Base-by-base conservation (phyloP, 441 rosid genomes). In the Croton laevigatus region DNA sequence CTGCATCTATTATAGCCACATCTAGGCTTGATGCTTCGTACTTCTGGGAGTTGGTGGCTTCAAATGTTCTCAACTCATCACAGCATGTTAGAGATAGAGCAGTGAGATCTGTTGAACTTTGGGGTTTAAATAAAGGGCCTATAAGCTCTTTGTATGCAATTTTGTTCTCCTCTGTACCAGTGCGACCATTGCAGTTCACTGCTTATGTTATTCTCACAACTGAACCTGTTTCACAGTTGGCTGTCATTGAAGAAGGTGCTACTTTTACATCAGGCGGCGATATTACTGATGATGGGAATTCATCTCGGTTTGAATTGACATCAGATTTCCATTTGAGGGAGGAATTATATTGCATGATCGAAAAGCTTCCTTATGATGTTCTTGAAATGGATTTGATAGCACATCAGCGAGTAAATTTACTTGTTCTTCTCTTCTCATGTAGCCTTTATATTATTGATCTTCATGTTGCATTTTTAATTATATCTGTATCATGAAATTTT, bases 21-120 rank as follows among this genome's bases (percentile, higher is more conserved):
- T 89, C 89, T 71, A 87, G 97, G 65, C 74, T 83, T 79, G 70
- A 74, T 75, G 80, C 81, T 83, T 70, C 76, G 57, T 86, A 75
- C 62, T 91, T 92, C 83, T 92, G 99, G 99, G 89, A 92, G 77
- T 76, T 82, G 78, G 93, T 95, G 71, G 98, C 95, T 63, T 79
- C 79, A 64, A 83, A 82, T 68, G 89, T 83, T 72, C 76, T 88
- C 3, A 79, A 81, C 64, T 88, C 99, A 72, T 82, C 97, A 57
- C 71, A 80, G 44, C 81, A 78, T 68, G 82, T 85, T 55, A 91
- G 90, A 79, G 98, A 88, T 66, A 87, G 88, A 86, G 98, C 99
- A 49, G 88, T 89, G 68, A 92, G 82, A 82, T 92, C 97, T 23
- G 82, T 91, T 70, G 97, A 92, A 73, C 87, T 89, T 73, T 91